These are phyloP conservation scores for Paspalum vaginatum DNA, from an alignment of 176 grass and related monocot genomes.

Conservation along the genomic window DNA sequence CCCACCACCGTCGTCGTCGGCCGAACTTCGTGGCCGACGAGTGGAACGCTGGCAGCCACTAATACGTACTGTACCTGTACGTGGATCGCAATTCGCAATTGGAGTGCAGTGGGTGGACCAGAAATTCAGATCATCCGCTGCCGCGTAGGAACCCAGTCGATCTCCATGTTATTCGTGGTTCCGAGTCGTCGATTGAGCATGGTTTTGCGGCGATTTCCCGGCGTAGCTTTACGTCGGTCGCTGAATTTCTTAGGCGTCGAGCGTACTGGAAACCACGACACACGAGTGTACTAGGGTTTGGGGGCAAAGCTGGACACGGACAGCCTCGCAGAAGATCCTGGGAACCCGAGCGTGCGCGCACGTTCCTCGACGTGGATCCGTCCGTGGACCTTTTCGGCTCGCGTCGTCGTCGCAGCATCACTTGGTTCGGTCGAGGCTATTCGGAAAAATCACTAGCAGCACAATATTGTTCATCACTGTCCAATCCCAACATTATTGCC, in stretches of 20 bases:
- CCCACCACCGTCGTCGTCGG: conserved; percentile 6
- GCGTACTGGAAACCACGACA: too few species aligned
- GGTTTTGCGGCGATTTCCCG: neutral
- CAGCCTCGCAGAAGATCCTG: conserved; percentile 8
- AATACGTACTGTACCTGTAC: neutral
- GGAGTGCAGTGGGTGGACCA: conserved; percentile 6
- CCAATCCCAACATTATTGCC: too few species aligned
- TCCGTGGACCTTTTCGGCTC: conserved; percentile 19
- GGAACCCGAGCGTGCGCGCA: conserved; percentile 9
- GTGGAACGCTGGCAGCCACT: conserved; percentile 29
- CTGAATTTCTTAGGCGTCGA: neutral
- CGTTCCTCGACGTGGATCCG: conserved; percentile 44
- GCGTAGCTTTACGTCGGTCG: neutral
- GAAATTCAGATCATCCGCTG: neutral
- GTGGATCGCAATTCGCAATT: neutral
- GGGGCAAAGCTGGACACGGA: neutral
- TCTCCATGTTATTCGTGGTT: neutral
- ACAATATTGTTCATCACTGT: too few species aligned
- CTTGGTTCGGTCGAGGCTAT: neutral
- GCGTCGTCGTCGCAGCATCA: neutral
- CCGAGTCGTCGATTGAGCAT: neutral
- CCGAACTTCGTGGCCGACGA: conserved; percentile 1
- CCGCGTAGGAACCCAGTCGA: neutral
- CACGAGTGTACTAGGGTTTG: too few species aligned
- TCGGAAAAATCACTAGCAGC: too few species aligned